Conservation (phyloP, 768 basidiomycete genomes). For the Symmetrospora coprosmae region DNA sequence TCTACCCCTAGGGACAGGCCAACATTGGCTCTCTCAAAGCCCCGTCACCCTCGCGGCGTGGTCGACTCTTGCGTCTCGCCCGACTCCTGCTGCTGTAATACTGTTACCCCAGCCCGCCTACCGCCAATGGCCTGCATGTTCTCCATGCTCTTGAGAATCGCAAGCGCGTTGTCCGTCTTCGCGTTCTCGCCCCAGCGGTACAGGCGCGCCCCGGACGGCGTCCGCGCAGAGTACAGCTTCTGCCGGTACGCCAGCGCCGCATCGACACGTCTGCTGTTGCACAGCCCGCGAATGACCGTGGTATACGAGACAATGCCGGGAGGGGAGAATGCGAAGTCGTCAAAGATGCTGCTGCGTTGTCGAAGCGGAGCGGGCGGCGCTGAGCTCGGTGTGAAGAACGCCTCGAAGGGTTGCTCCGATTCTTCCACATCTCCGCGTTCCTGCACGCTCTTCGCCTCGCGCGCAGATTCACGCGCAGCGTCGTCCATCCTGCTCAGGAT, state of each 20-base stretch:
- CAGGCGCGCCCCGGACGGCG: background rate
- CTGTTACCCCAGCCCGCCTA: too few relatives aligned
- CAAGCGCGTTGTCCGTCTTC: background rate
- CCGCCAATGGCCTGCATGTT: background rate
- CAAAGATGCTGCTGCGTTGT: background rate
- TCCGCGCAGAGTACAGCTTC: background rate
- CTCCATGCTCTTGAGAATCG: background rate
- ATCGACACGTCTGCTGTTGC: background rate
- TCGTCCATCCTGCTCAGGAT: constrained; percentile 11
- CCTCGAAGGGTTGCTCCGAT: too few relatives aligned
- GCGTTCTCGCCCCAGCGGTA: background rate
- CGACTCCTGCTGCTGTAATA: too few relatives aligned
- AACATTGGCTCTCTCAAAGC: too few relatives aligned
- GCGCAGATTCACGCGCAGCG: too few relatives aligned
- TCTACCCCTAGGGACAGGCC: too few relatives aligned
- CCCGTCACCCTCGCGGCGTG: too few relatives aligned
- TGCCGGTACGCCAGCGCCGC: background rate
- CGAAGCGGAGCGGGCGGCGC: too few relatives aligned
- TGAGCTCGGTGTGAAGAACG: too few relatives aligned
- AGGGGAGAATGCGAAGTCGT: background rate
- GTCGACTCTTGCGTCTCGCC: too few relatives aligned
- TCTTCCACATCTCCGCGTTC: too few relatives aligned
- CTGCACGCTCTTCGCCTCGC: too few relatives aligned
- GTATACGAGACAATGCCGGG: constrained; percentile 16
- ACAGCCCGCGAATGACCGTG: constrained; percentile 5